These are phyloP conservation scores for Candida maesae DNA, from an alignment of 805 yeast species.

Conservation along the genomic window DNA sequence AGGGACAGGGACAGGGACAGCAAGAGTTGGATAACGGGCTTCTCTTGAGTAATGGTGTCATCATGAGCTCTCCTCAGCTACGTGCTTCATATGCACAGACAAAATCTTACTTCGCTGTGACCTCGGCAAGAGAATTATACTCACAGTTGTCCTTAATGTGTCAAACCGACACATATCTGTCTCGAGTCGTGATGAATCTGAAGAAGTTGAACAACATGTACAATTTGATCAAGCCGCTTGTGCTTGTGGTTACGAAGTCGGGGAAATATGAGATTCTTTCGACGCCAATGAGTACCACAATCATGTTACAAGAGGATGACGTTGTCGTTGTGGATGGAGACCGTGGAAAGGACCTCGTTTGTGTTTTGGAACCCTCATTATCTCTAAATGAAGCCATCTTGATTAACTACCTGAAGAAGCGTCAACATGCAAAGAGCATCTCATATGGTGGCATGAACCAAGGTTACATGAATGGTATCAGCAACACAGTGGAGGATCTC, in stretches of 20 bases:
- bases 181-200: conserved; percentile 21
- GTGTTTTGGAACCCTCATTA: conserved; percentile 64
- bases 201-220: conserved; percentile 28
- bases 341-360: conserved; percentile 75
- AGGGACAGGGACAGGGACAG: conserved; percentile 5
- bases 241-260: conserved; percentile 52
- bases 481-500: conserved; percentile 24
- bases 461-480: conserved; percentile 5
- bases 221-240: conserved; percentile 29
- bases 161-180: conserved; percentile 31
- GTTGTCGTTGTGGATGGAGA: conserved; percentile 80
- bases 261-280: conserved; percentile 70
- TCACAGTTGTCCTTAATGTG: conserved; percentile 30
- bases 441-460: conserved; percentile 16
- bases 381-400: conserved; percentile 63
- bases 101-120: conserved; percentile 51
- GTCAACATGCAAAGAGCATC: conserved; percentile 57
- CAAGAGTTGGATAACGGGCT: conserved; percentile 59
- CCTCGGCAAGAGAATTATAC: conserved; percentile 36
- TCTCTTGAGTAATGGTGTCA: conserved; percentile 48
- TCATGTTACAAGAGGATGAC: conserved; percentile 55
- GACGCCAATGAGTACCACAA: conserved; percentile 60
- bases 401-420: conserved; percentile 69
- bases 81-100: conserved; percentile 46
- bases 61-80: conserved; percentile 57